Base-by-base conservation (phyloP, 1,284 basidiomycete species). In the Microbotryum violaceum region DNA sequence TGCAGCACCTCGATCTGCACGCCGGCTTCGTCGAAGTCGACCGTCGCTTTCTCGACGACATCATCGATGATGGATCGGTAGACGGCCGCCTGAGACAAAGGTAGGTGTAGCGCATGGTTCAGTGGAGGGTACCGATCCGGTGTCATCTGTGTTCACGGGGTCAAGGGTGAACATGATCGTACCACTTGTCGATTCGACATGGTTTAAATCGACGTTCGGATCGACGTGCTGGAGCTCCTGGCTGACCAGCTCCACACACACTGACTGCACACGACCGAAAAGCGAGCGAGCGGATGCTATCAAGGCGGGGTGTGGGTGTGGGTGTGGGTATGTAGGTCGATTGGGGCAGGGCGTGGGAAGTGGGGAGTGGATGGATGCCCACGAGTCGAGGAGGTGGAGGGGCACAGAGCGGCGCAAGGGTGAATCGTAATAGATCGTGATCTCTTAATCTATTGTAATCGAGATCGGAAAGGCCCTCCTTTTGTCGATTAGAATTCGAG, bases 31-130 rank as follows among this genome's bases (percentile, higher is more conserved):
- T 97, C 93, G 78, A 97, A 98, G 77, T 97, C 94, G 75, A 85
- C 81, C 77, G 89, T 89, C 78, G 94, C 89, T 71, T 83, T 81
- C 49, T 80, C 79, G 73, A 97, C 87, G 67, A 97, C 93, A 79
- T 97, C 91, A 83, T 97, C 91, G 78, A 98, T 97, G 78, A 97
- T 89, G 69, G 84, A 77, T 68, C 93, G 87, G 78, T 97, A 98
- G 71, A 91, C 88, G 70, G 79, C 75, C 73, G 93, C 92, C 92
- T 96, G 85, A 63, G 4, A 48, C 48, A 51, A 18, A 29, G 51
- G 23, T 31, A 53, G 48, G 53, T 7, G 21, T 21, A 55, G 25
- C 48, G 21, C 31, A 45, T 47, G 31, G 18, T 56, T 27, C 25
- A 18, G 44, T 42, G 37, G 12, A 42, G 37, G 6, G 37, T 42